Evolutionary conservation across 2,329 filamentous ascomycete species (phyloP).

Genomic region (Botrytis paeoniae): DNA sequence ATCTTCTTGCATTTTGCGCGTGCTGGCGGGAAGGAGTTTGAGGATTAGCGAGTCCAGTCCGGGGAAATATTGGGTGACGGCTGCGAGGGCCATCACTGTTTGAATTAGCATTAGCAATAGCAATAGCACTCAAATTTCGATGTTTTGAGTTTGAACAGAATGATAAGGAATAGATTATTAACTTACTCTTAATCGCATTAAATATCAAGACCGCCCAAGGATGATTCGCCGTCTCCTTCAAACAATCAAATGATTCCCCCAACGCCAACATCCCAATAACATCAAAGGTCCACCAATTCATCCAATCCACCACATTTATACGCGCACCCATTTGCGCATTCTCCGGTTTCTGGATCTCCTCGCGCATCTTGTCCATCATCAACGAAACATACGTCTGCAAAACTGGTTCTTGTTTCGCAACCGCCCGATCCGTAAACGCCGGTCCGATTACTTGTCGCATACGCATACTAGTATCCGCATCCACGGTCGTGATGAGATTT

Average conservation of each 20-base stretch:
- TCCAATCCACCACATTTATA: not conserved
- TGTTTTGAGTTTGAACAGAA: no score
- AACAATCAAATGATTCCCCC: not conserved
- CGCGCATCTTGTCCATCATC: not conserved
- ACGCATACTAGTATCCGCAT: not conserved
- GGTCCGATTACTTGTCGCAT: not conserved
- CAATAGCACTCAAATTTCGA: not conserved
- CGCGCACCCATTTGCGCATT: not conserved
- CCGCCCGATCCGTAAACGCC: not conserved
- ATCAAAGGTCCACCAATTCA: constrained; percentile 7
- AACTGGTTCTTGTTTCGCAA: not conserved
- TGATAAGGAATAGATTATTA: not conserved
- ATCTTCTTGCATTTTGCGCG: not conserved
- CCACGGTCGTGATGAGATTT: not conserved
- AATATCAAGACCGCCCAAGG: not conserved
- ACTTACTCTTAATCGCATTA: not conserved
- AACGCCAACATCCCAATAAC: not conserved
- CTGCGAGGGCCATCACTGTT: not conserved
- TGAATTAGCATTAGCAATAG: not conserved
- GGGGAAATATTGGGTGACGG: not conserved
- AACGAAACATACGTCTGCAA: not conserved
- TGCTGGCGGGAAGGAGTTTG: not conserved
- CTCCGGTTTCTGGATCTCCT: not conserved
- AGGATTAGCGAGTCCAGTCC: not conserved
- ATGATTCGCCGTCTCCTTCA: not conserved